phyloP scores from a whole-genome alignment of 371 early-diverging fungal genomes.

The Vairimorpha necatrix region DNA sequence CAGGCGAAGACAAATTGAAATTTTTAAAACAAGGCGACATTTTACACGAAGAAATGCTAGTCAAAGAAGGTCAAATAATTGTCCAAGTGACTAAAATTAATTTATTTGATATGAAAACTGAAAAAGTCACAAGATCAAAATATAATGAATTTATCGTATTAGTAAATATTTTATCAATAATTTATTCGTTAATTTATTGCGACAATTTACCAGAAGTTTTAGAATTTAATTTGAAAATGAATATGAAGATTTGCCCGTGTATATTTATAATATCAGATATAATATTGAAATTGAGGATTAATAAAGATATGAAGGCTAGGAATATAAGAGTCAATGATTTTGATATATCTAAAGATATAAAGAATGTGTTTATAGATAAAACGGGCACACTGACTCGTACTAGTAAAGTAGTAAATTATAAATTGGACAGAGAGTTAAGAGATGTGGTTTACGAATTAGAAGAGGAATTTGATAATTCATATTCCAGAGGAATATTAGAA shows the following conservation, averaged over 20 bases:
- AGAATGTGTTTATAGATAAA: constrained; percentile 11
- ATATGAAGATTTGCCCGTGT: constrained; percentile 10
- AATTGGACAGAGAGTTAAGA: background rate
- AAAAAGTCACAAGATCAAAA: background rate
- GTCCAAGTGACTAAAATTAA: background rate
- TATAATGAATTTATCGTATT: background rate
- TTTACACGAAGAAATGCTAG: background rate
- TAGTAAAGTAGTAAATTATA: background rate
- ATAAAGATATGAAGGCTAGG: background rate
- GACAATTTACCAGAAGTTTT: background rate
- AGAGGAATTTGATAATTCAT: background rate
- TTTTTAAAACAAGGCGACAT: background rate
- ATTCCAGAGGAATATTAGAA: constrained; percentile 4
- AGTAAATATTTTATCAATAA: background rate
- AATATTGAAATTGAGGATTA: background rate
- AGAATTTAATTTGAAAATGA: background rate
- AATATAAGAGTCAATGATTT: background rate
- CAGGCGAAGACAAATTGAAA: background rate
- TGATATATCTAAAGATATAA: background rate
- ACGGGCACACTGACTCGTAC: background rate
- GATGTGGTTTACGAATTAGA: background rate
- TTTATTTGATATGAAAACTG: background rate
- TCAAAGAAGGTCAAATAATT: background rate
- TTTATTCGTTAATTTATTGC: background rate
- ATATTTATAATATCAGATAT: constrained; percentile 2